A percentile compares a stretch with the other conserved stretches of the same genome.
phyloP scores from a whole-genome alignment of 805 yeast species.

The Metschnikowia henanensis region DNA sequence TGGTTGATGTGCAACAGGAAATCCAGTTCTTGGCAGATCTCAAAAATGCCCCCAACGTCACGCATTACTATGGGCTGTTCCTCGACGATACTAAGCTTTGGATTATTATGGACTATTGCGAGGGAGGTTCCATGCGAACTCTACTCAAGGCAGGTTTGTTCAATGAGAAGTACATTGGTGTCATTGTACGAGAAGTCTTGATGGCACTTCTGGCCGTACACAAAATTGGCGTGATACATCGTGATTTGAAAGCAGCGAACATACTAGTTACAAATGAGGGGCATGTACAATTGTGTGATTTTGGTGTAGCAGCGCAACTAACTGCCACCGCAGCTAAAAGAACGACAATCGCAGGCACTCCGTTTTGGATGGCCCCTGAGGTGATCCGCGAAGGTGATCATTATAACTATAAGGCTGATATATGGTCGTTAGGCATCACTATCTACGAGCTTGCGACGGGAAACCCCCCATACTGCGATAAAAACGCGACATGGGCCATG shows the following conservation, averaged over 20 bases:
- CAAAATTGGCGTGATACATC: constrained; percentile 86
- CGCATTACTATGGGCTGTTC: constrained; percentile 88
- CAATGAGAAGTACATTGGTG: constrained; percentile 80
- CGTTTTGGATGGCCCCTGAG: constrained; percentile 99
- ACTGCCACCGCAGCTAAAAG: constrained; percentile 74
- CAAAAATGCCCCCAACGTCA: constrained; percentile 85
- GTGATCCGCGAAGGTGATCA: constrained; percentile 78
- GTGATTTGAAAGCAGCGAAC: constrained; percentile 97
- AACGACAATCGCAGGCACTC: constrained; percentile 92
- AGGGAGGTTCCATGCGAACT: constrained; percentile 93
- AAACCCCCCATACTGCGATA: constrained; percentile 83
- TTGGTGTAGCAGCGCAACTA: constrained; percentile 96
- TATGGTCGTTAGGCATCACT: constrained; percentile 96
- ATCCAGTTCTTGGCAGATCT: constrained; percentile 81
- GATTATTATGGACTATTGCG: constrained; percentile 97
- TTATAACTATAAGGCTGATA: constrained; percentile 84
- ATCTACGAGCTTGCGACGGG: constrained; percentile 84
- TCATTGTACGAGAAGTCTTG: constrained; percentile 81
- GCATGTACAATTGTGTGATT: constrained; percentile 88
- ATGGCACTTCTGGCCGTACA: constrained; percentile 82
- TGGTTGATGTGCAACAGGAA: constrained; percentile 91
- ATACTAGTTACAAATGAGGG: constrained; percentile 89
- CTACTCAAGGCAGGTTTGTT: constrained; percentile 82
- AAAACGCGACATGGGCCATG: constrained; percentile 94
- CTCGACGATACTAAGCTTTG: constrained; percentile 88